Evolutionary conservation across 805 yeast genomes (phyloP).

Genomic region (Suhomyces sp.): DNA sequence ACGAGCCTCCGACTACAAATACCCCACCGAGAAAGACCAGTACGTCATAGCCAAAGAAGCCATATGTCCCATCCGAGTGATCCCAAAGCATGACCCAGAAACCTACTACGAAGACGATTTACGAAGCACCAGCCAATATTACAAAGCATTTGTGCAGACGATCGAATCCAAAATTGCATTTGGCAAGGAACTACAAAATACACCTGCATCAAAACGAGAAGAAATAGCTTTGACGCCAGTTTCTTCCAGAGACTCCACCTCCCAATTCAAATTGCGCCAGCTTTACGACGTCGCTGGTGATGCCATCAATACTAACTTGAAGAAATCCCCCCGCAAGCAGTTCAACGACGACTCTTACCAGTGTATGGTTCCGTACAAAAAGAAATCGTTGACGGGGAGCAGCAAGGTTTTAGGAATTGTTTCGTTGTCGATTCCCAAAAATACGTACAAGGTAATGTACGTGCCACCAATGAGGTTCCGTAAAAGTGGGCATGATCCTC

Average conservation of each 20-base stretch:
- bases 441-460: slow-evolving; percentile 25
- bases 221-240: slow-evolving; percentile 15
- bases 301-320: slow-evolving; percentile 16
- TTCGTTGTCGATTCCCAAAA: slow-evolving; percentile 36
- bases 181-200: slow-evolving; percentile 16
- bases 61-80: slow-evolving; percentile 31
- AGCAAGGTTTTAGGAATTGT: slow-evolving; percentile 30
- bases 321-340: slow-evolving; percentile 13
- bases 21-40: slow-evolving; percentile 21
- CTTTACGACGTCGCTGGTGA: slow-evolving; percentile 26
- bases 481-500: slow-evolving; percentile 5
- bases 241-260: slow-evolving; percentile 16
- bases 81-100: slow-evolving; percentile 29
- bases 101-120: slow-evolving; percentile 14
- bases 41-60: slow-evolving; percentile 38
- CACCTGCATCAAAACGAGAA: slow-evolving; percentile 9
- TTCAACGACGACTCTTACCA: slow-evolving; percentile 25
- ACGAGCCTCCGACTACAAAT: slow-evolving; percentile 34
- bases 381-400: slow-evolving; percentile 32
- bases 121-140: slow-evolving; percentile 25
- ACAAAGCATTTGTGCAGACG: slow-evolving; percentile 32
- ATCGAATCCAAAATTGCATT: slow-evolving; percentile 26
- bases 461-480: slow-evolving; percentile 32
- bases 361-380: slow-evolving; percentile 30
- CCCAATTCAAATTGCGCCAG: slow-evolving; percentile 27